Conservation (phyloP, 306 rosid species). For the Sicyos edulis region DNA sequence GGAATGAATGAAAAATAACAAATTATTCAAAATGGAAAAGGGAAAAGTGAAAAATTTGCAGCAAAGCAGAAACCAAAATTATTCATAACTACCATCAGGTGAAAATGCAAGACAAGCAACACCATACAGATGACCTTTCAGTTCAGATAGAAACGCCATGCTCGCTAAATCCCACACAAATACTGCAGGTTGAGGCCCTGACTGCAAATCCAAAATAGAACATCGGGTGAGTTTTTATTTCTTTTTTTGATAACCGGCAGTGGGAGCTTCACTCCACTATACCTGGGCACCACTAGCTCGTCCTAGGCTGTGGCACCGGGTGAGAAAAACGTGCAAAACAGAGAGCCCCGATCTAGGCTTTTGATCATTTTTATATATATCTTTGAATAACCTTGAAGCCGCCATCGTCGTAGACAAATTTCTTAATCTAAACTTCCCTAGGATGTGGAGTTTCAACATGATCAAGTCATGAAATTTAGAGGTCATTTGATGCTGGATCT, state of each 20-base stretch:
- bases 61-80: conserved; percentile 19
- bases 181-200: conserved; percentile 58
- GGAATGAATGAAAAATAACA: conserved; percentile 23
- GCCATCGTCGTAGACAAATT: too few relatives aligned
- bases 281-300: too few relatives aligned
- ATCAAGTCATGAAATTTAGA: background rate
- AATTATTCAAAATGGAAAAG: background rate
- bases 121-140: conserved; percentile 59
- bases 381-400: too few relatives aligned
- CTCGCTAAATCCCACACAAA: conserved; percentile 56
- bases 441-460: background rate
- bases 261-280: too few relatives aligned
- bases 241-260: too few relatives aligned
- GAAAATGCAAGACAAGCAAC: conserved; percentile 64
- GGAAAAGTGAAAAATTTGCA: conserved; percentile 24
- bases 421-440: background rate
- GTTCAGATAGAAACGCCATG: conserved; percentile 41
- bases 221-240: background rate
- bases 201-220: conserved; percentile 44
- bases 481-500: background rate
- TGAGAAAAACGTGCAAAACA: too few relatives aligned
- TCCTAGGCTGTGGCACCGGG: too few relatives aligned
- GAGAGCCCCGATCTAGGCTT: too few relatives aligned
- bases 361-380: too few relatives aligned
- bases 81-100: conserved; percentile 56